Evolutionary conservation across 495 filamentous ascomycete genomes (phyloP).

Genomic region (Aspergillus asperescens): DNA sequence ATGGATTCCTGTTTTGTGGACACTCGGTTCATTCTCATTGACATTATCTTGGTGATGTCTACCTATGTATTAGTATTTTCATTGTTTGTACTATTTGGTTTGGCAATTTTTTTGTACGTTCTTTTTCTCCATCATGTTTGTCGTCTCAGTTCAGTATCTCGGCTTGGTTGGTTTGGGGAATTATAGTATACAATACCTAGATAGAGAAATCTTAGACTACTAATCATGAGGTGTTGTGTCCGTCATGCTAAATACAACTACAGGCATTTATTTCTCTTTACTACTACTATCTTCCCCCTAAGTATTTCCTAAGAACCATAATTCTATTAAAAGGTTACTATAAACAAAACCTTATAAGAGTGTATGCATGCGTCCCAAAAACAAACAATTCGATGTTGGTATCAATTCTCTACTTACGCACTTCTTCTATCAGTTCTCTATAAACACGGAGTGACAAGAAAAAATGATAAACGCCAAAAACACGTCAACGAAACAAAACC

Average conservation of each 20-base stretch:
- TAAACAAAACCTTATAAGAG: neutral
- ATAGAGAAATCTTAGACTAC: neutral
- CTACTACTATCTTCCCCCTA: too few relatives aligned
- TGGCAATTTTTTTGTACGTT: neutral
- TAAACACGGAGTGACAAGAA: neutral
- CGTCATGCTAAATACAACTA: too few relatives aligned
- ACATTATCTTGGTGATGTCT: neutral
- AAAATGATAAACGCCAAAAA: neutral
- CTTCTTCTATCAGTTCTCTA: slow-evolving; percentile 26
- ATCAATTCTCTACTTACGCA: slow-evolving; percentile 23
- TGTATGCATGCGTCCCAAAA: neutral
- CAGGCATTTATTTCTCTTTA: too few relatives aligned
- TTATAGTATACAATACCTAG: neutral
- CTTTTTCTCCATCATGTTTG: neutral
- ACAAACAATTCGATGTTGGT: slow-evolving; percentile 11
- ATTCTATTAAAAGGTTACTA: neutral
- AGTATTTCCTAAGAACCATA: too few relatives aligned
- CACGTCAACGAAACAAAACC: slow-evolving; percentile 5
- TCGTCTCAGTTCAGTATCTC: neutral
- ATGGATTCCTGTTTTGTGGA: neutral
- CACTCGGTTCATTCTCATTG: neutral
- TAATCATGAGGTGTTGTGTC: too few relatives aligned
- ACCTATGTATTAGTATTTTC: neutral
- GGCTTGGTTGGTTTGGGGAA: too few relatives aligned
- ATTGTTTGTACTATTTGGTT: neutral